phyloP scores from a whole-genome alignment of 2,329 filamentous ascomycete genomes.

The Whalleya microplaca region DNA sequence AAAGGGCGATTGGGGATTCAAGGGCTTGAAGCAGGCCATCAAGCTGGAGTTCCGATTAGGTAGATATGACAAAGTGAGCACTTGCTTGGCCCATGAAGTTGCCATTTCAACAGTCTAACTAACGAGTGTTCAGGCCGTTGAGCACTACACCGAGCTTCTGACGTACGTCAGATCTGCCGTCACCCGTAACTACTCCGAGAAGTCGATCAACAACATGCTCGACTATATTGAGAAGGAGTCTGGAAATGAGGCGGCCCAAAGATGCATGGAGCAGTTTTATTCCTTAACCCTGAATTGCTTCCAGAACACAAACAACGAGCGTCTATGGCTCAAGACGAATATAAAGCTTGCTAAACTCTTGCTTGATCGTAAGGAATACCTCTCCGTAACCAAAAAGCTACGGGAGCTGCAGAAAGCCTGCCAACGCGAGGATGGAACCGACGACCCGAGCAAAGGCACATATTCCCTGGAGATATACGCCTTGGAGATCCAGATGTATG shows the following conservation, averaged over 20 bases:
- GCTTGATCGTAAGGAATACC: conserved; percentile 89
- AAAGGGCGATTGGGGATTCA: conserved; percentile 99
- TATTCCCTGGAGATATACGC: conserved; percentile 96
- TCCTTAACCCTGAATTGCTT: conserved; percentile 91
- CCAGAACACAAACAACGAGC: conserved; percentile 96
- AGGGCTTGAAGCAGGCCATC: conserved; percentile 95
- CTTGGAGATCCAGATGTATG: conserved; percentile 98
- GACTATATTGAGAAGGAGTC: conserved; percentile 95
- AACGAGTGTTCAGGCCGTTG: conserved; percentile 66
- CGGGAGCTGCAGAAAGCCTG: conserved; percentile 88
- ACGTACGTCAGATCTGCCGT: conserved; percentile 98
- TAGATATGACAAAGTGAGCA: conserved; percentile 77
- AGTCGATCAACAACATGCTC: conserved; percentile 99
- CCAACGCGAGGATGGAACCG: conserved; percentile 81
- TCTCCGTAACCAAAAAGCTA: conserved; percentile 78
- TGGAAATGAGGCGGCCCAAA: conserved; percentile 67
- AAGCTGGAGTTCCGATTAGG: conserved; percentile 94
- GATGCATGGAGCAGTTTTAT: conserved; percentile 94
- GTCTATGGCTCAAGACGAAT: conserved; percentile 96
- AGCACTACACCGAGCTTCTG: conserved; percentile 92
- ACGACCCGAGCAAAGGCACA: conserved; percentile 94
- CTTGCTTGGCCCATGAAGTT: background rate
- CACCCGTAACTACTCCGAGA: conserved; percentile 97
- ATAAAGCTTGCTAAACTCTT: conserved; percentile 93
- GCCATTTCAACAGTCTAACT: conserved; percentile 22